Evolutionary conservation across 768 basidiomycete species (phyloP).

Genomic region (Brasilioporus rufonigricans): DNA sequence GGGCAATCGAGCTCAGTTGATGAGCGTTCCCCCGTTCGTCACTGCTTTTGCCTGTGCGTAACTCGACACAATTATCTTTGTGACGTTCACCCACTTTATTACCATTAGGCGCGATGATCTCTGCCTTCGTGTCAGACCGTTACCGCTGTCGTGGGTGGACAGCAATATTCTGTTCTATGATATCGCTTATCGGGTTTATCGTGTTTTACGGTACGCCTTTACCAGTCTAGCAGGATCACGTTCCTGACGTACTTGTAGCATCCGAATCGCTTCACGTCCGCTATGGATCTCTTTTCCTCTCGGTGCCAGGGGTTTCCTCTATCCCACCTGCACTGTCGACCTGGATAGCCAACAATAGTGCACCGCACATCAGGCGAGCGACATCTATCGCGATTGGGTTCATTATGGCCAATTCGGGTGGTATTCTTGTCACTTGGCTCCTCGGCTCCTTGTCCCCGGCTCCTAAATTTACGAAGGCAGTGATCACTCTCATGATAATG

Average conservation of each 20-base stretch:
- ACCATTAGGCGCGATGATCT: neutral
- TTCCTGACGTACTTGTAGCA: neutral
- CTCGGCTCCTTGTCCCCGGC: neutral
- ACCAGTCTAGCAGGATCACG: neutral
- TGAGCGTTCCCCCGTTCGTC: slow-evolving; percentile 42
- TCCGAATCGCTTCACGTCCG: slow-evolving; percentile 38
- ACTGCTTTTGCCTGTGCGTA: slow-evolving; percentile 45
- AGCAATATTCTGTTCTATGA: neutral
- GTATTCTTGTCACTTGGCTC: neutral
- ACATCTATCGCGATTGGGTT: neutral
- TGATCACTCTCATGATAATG: neutral
- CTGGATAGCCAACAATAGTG: neutral
- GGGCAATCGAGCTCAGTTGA: neutral
- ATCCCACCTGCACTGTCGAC: neutral
- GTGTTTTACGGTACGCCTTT: neutral
- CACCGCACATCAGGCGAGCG: neutral
- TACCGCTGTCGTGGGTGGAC: slow-evolving; percentile 27
- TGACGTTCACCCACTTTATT: neutral
- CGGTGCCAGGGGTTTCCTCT: slow-evolving; percentile 50
- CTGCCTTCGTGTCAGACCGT: slow-evolving; percentile 44
- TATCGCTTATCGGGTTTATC: neutral
- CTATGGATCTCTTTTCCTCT: slow-evolving; percentile 58
- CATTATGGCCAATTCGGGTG: neutral
- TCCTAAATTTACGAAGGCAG: neutral
- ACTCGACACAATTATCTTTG: neutral